Percentiles rank a stretch among this genome's conserved stretches.
These are phyloP conservation scores for Quercus lobata DNA, from an alignment of 331 rosid genomes.

Conservation along the genomic window DNA sequence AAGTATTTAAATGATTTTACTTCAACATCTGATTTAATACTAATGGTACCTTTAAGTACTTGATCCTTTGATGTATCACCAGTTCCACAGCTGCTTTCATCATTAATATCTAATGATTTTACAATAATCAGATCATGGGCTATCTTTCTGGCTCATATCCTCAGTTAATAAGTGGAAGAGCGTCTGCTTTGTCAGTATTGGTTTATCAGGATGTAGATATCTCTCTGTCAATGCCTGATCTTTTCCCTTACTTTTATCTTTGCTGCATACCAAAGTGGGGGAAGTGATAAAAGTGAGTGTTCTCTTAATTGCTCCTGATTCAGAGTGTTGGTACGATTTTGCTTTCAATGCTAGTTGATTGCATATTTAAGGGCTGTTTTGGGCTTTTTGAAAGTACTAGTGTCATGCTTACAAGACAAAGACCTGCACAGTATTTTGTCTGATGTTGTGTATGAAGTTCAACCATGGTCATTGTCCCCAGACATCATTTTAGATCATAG, in stretches of 20 bases:
- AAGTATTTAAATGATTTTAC: too few relatives aligned
- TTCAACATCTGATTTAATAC: too few relatives aligned
- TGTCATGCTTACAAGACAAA: conserved; percentile 58
- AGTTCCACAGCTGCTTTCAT: too few relatives aligned
- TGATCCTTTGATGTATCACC: too few relatives aligned
- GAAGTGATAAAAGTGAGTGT: conserved; percentile 77
- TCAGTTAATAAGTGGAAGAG: conserved; percentile 84
- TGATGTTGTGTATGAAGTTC: conserved; percentile 47
- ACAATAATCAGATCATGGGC: conserved; percentile 65
- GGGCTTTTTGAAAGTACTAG: conserved; percentile 90
- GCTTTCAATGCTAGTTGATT: conserved; percentile 18
- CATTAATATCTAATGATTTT: too few relatives aligned
- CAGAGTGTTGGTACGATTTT: conserved; percentile 8
- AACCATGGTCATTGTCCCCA: conserved; percentile 77
- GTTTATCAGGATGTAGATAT: conserved; percentile 60
- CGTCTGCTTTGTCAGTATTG: conserved; percentile 78
- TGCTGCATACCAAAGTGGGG: conserved; percentile 67
- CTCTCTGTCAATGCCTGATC: conserved; percentile 57
- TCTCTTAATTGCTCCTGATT: conserved; percentile 4
- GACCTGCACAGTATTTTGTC: conserved; percentile 59
- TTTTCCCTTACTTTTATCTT: conserved; percentile 71
- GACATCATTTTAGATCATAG: conserved; percentile 84
- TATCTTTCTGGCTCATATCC: conserved; percentile 87
- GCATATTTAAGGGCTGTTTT: conserved; percentile 59
- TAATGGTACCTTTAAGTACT: too few relatives aligned